Evolutionary conservation across 1,284 basidiomycete genomes (phyloP).

Genomic region (Porphyrellus sp.): DNA sequence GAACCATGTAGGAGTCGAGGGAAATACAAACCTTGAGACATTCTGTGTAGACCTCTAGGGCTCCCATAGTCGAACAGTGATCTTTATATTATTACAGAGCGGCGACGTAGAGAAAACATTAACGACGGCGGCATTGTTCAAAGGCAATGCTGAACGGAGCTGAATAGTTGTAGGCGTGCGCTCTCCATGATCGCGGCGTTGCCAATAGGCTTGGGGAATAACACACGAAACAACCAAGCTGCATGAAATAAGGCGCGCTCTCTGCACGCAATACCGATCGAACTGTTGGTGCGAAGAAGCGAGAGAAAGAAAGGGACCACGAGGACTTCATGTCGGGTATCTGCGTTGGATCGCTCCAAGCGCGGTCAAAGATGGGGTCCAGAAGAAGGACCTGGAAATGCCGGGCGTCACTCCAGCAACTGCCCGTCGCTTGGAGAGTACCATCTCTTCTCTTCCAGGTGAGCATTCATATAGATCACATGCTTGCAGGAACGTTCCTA

Average conservation of each 20-base stretch:
- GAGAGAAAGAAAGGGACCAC: constrained; percentile 33
- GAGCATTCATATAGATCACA: constrained; percentile 3
- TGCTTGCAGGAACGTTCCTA: constrained; percentile 9
- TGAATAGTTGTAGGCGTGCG: constrained; percentile 21
- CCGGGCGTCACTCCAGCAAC: constrained; percentile 22
- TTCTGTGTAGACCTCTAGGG: constrained; percentile 16
- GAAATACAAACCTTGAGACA: constrained; percentile 25
- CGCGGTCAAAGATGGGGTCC: constrained; percentile 24
- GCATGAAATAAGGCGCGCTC: constrained; percentile 35
- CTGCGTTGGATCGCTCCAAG: constrained; percentile 38
- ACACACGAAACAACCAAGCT: constrained; percentile 30
- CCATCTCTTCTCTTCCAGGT: constrained; percentile 3
- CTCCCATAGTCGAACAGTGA: constrained; percentile 16
- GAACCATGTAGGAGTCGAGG: background rate
- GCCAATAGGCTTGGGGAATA: constrained; percentile 24
- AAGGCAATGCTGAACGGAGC: constrained; percentile 33
- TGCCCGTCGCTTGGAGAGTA: constrained; percentile 13
- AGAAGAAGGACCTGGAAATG: constrained; percentile 25
- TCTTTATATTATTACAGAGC: constrained; percentile 30
- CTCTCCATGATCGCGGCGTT: constrained; percentile 33
- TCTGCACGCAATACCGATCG: constrained; percentile 37
- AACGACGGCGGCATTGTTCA: constrained; percentile 27
- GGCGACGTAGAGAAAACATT: constrained; percentile 21
- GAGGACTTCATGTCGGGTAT: constrained; percentile 40
- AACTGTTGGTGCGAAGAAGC: constrained; percentile 35